Evolutionary conservation across 106 monocot genomes (phyloP).

Genomic region (Allium cepa): DNA sequence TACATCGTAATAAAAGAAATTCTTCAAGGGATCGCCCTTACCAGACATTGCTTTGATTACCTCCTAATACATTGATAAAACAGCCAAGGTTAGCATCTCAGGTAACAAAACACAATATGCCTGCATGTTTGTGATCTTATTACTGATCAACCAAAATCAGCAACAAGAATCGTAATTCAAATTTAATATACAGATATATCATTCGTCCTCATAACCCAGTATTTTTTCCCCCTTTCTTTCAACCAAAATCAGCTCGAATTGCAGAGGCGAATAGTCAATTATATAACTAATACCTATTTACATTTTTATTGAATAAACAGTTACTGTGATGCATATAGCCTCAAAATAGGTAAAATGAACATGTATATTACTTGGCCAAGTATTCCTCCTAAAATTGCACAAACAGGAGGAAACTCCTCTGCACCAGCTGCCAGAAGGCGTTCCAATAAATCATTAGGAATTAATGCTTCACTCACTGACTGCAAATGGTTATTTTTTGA

Average conservation of each 20-base stretch:
- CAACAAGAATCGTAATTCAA: not conserved
- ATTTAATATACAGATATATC: no score
- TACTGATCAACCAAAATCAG: not conserved
- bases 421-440: slow-evolving; percentile 50
- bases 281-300: not conserved
- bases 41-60: slow-evolving; percentile 92
- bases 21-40: slow-evolving; percentile 87
- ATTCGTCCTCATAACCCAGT: no score
- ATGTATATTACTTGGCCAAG: slow-evolving; percentile 68
- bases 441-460: slow-evolving; percentile 46
- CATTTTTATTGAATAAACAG: not conserved
- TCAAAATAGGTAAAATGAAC: not conserved
- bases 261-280: not conserved
- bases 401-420: slow-evolving; percentile 75
- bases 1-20: slow-evolving; percentile 79
- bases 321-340: not conserved
- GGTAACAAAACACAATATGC: not conserved
- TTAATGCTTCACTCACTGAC: slow-evolving; percentile 59
- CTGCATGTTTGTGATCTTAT: not conserved
- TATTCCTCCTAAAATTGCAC: slow-evolving; percentile 81
- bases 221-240: no score
- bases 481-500: slow-evolving; percentile 13
- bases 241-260: no score
- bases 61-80: slow-evolving; percentile 33
- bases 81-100: not conserved